Percentiles rank a stretch among this genome's conserved stretches.
Conservation (phyloP, 306 rosid genomes). For the Trifolium dubium region DNA sequence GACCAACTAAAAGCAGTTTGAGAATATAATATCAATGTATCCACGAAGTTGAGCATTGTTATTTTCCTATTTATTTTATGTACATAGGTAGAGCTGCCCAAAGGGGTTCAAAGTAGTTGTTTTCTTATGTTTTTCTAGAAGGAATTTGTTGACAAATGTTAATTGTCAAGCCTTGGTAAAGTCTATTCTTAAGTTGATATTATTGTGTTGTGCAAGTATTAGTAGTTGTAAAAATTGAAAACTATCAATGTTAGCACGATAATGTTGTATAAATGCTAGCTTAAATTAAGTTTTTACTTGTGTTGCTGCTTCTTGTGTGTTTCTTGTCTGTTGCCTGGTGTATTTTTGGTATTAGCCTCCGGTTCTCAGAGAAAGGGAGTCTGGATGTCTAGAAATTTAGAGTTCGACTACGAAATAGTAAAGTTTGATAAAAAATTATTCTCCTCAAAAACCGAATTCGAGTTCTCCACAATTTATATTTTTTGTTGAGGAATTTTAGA, state of each 20-base stretch:
- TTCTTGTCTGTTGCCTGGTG: not conserved
- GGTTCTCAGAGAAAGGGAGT: no score
- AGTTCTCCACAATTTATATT: no score
- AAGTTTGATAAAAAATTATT: no score
- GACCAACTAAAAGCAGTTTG: slow-evolving; percentile 45
- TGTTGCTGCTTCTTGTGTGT: not conserved
- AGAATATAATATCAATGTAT: slow-evolving; percentile 33
- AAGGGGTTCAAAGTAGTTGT: slow-evolving; percentile 54
- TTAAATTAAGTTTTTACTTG: slow-evolving; percentile 1
- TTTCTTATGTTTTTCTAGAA: slow-evolving; percentile 42
- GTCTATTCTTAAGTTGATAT: slow-evolving; percentile 40
- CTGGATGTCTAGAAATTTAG: no score
- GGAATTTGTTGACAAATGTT: slow-evolving; percentile 33
- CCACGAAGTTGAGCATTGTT: slow-evolving; percentile 39
- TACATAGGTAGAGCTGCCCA: slow-evolving; percentile 62
- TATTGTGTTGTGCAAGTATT: slow-evolving; percentile 32
- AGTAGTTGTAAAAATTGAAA: slow-evolving; percentile 41
- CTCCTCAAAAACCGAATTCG: no score
- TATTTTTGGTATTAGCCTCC: no score
- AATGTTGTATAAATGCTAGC: slow-evolving; percentile 37
- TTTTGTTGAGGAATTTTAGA: no score
- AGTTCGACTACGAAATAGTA: no score
- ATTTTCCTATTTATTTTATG: slow-evolving; percentile 49
- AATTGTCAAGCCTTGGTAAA: slow-evolving; percentile 23
- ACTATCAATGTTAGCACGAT: slow-evolving; percentile 19